Evolutionary conservation across 2,329 filamentous ascomycete genomes (phyloP).

Genomic region (Chrysoporthe deuterocubensis): DNA sequence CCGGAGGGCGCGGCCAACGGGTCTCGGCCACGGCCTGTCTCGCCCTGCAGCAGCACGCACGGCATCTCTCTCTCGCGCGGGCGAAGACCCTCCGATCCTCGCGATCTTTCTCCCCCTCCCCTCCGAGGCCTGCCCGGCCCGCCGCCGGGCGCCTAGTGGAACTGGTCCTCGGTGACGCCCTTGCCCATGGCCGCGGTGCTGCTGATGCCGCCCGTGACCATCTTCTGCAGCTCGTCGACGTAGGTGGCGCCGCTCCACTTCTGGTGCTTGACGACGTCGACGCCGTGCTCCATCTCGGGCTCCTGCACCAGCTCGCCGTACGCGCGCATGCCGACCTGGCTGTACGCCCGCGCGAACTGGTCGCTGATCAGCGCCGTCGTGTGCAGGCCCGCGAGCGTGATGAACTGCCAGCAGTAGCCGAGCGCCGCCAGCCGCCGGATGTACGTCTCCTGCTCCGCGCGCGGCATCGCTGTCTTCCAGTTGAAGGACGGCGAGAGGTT

Average conservation of each 20-base stretch:
- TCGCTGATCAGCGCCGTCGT: conserved; percentile 92
- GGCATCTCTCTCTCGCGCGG: too few species aligned
- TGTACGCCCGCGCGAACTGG: conserved; percentile 83
- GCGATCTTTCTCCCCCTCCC: too few species aligned
- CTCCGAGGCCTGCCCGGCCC: too few species aligned
- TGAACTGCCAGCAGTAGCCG: conserved; percentile 99
- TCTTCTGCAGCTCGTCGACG: conserved; percentile 92
- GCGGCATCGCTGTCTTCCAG: conserved; percentile 97
- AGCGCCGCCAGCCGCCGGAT: conserved; percentile 84
- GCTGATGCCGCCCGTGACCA: conserved; percentile 92
- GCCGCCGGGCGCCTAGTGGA: conserved; percentile 54
- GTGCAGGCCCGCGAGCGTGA: conserved; percentile 96
- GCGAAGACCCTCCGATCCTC: too few species aligned
- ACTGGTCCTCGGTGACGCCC: conserved; percentile 98
- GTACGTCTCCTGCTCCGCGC: conserved; percentile 93
- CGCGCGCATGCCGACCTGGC: conserved; percentile 85
- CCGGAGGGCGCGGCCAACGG: too few species aligned
- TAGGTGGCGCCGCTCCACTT: conserved; percentile 98
- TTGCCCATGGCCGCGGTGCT: conserved; percentile 96
- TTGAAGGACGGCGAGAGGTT: conserved; percentile 99
- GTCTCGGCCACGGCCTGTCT: too few species aligned
- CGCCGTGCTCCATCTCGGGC: conserved; percentile 87
- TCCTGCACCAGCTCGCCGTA: conserved; percentile 98
- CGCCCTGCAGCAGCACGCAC: too few species aligned
- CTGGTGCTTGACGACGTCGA: conserved; percentile 98